phyloP scores from a whole-genome alignment of 148 eudicot species.

The Polygonum maritimum region DNA sequence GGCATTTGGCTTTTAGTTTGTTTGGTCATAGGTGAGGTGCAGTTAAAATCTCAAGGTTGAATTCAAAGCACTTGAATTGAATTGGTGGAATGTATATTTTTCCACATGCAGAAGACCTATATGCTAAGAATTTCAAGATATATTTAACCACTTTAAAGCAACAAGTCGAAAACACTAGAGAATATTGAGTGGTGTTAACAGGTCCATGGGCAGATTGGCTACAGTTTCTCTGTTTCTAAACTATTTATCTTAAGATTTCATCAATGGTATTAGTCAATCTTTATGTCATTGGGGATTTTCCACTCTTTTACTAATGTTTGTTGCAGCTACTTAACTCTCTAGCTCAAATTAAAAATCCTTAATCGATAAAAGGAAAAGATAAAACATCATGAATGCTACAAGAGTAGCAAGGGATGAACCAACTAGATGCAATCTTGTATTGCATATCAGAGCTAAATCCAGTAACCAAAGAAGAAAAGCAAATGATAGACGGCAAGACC shows the following conservation, averaged over 20 bases:
- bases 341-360: not conserved
- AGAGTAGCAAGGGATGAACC: not conserved
- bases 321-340: not conserved
- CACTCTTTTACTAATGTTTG: not conserved
- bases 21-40: not conserved
- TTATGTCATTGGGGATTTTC: not conserved
- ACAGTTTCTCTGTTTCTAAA: not conserved
- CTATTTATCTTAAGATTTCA: not conserved
- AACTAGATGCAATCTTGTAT: not conserved
- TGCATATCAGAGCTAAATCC: not conserved
- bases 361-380: not conserved
- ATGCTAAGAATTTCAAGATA: not conserved
- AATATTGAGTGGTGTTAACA: not conserved
- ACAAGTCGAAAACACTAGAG: not conserved
- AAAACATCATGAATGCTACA: not conserved
- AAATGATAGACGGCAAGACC: not conserved
- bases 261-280: not conserved
- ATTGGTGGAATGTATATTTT: not conserved
- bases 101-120: not conserved
- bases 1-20: not conserved
- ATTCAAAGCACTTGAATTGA: not conserved
- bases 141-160: not conserved
- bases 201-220: not conserved
- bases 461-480: not conserved
- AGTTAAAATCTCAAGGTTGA: not conserved